These are phyloP conservation scores for Chrysanthemum seticuspe DNA, from an alignment of 129 eudicot genomes.

Conservation along the genomic window DNA sequence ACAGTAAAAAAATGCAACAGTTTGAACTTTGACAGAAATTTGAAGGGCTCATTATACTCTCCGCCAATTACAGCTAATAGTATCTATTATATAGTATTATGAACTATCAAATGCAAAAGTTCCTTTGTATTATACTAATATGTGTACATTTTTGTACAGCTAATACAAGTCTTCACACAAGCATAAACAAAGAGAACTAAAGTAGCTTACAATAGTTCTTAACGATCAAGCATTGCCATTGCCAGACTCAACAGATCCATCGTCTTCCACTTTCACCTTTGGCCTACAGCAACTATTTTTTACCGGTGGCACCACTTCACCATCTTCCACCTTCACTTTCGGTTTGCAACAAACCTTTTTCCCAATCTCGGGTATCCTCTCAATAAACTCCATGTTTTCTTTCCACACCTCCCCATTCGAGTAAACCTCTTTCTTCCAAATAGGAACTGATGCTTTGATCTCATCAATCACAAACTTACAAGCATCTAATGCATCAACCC, in stretches of 20 bases:
- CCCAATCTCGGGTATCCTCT: conserved; percentile 53
- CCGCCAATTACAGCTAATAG: too few relatives aligned
- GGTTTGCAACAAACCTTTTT: conserved; percentile 27
- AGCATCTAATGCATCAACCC: conserved; percentile 81
- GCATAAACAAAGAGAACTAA: not conserved
- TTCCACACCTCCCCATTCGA: conserved; percentile 94
- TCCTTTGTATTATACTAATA: too few relatives aligned
- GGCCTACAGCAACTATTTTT: conserved; percentile 50
- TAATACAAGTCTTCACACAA: not conserved
- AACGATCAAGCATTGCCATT: conserved; percentile 21
- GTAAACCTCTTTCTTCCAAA: conserved; percentile 97
- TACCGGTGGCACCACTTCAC: conserved; percentile 24
- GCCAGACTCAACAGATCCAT: conserved; percentile 20
- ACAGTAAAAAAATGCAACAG: too few relatives aligned
- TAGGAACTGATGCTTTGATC: conserved; percentile 85
- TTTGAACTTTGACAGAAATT: too few relatives aligned
- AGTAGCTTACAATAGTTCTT: conserved; percentile 16
- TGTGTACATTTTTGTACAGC: not conserved
- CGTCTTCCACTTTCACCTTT: conserved; percentile 56
- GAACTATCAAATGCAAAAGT: too few relatives aligned
- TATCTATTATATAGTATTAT: too few relatives aligned
- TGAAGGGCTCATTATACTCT: not conserved
- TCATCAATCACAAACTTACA: conserved; percentile 89
- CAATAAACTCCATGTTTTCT: conserved; percentile 78
- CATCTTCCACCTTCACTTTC: conserved; percentile 40